Base-by-base conservation (phyloP, 805 yeast genomes). In the Kodamaea leandrae region DNA sequence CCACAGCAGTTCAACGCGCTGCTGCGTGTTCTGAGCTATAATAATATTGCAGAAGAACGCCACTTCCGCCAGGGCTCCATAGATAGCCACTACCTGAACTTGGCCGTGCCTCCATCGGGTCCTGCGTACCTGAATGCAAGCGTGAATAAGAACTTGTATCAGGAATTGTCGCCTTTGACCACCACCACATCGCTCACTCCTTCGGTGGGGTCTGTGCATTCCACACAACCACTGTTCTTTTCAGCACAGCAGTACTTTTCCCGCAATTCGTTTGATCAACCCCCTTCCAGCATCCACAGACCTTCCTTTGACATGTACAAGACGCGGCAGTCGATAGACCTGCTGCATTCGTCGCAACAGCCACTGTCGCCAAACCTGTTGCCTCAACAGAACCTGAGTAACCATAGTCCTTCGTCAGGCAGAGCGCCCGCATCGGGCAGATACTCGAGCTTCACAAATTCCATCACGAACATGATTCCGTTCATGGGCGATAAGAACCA, bases 181-280 rank as follows among this genome's bases (percentile, higher is more conserved):
- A 68, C 75, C 4, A 65, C 72, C 8, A 68, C 74, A 0, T 66
- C 72, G 3, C 57, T 64, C 32, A 64, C 73, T 0, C 73, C 71
- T 1, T 67, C 72, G 9, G 55, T 66, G 2, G 57, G 61, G 20
- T 66, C 72, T 2, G 47, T 67, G 12, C 73, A 68, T 43, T 67
- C 71, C 29, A 56, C 65, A 2, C 75, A 68, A 41, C 72, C 68
- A 4, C 66, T 72, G 3, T 69, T 66, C 43, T 66, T 68, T 45
- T 64, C 70, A 1, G 74, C 75, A 4, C 67, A 67, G 26, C 75
- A 68, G 45, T 65, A 57, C 51, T 50, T 68, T 29, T 50, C 61
- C 3, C 53, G 73, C 20, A 61, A 58, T 37, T 67, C 71, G 29
- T 37, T 69, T 14, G 75, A 69, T 68, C 62, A 40, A 52, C 63